Conservation (phyloP, 805 yeast genomes). For the Lipomyces sp. region DNA sequence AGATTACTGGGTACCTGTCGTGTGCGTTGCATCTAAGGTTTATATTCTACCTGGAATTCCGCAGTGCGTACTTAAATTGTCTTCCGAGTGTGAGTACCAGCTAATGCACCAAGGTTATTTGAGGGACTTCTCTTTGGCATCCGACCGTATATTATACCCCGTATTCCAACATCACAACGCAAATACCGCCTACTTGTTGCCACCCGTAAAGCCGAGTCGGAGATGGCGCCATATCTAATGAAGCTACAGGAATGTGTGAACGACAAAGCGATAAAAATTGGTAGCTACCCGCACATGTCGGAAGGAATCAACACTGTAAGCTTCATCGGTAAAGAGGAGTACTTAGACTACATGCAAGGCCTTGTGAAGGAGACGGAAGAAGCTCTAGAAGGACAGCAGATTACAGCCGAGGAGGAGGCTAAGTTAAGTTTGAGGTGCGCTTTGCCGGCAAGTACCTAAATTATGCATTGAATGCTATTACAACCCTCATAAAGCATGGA, state of each 20-base stretch:
- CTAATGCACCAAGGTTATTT: slow-evolving; percentile 51
- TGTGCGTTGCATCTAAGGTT: slow-evolving; percentile 65
- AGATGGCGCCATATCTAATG: slow-evolving; percentile 67
- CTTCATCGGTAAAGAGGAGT: slow-evolving; percentile 62
- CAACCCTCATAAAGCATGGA: neutral
- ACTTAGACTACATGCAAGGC: slow-evolving; percentile 48
- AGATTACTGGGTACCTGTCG: slow-evolving; percentile 83
- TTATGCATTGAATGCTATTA: neutral
- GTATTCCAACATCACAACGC: slow-evolving; percentile 49
- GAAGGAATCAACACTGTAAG: slow-evolving; percentile 72
- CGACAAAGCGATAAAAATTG: slow-evolving; percentile 63
- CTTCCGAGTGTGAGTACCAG: neutral
- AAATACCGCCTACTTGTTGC: slow-evolving; percentile 59
- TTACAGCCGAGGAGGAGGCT: slow-evolving; percentile 62
- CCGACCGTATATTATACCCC: slow-evolving; percentile 47
- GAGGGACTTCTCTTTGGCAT: slow-evolving; percentile 56
- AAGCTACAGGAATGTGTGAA: slow-evolving; percentile 54
- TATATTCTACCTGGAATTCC: slow-evolving; percentile 87
- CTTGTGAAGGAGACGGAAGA: slow-evolving; percentile 55
- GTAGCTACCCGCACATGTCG: slow-evolving; percentile 81
- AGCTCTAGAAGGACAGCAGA: slow-evolving; percentile 60
- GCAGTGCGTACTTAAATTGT: slow-evolving; percentile 41
- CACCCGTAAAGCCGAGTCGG: slow-evolving; percentile 65
- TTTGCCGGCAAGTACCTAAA: neutral
- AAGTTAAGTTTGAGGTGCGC: slow-evolving; percentile 19